Conservation (phyloP, 257 asterid species). For the Fraxinus pennsylvanica region DNA sequence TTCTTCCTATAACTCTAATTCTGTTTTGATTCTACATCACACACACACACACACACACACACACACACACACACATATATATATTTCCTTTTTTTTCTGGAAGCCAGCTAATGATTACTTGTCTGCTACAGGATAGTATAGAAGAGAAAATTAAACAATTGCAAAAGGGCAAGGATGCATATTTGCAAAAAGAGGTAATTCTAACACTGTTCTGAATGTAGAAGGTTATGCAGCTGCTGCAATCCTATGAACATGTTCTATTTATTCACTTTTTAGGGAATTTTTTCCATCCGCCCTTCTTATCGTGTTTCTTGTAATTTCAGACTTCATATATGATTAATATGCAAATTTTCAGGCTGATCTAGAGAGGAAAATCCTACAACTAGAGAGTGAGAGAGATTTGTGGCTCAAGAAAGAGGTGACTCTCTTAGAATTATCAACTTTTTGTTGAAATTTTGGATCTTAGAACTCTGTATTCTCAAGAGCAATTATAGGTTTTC, state of each 20-base stretch:
- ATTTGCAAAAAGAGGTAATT: slow-evolving; percentile 55
- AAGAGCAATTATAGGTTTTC: not conserved
- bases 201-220: slow-evolving; percentile 1
- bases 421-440: slow-evolving; percentile 18
- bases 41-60: no score
- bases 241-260: slow-evolving; percentile 13
- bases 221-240: slow-evolving; percentile 17
- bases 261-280: not conserved
- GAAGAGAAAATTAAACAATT: slow-evolving; percentile 45
- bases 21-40: no score
- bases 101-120: slow-evolving; percentile 16
- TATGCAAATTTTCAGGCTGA: slow-evolving; percentile 41
- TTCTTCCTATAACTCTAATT: no score
- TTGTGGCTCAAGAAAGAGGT: slow-evolving; percentile 70
- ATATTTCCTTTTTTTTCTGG: not conserved
- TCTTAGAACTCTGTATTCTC: not conserved
- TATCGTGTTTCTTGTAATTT: slow-evolving; percentile 11
- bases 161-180: slow-evolving; percentile 41
- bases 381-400: slow-evolving; percentile 49
- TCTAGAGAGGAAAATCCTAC: slow-evolving; percentile 40
- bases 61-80: not conserved
- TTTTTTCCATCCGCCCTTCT: not conserved
- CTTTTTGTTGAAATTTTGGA: slow-evolving; percentile 12
- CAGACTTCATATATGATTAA: slow-evolving; percentile 15
- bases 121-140: slow-evolving; percentile 42